A percentile compares a stretch with the other conserved stretches of the same genome.
Conservation (phyloP, 2,329 filamentous ascomycete species). For the Penicillium sp. region DNA sequence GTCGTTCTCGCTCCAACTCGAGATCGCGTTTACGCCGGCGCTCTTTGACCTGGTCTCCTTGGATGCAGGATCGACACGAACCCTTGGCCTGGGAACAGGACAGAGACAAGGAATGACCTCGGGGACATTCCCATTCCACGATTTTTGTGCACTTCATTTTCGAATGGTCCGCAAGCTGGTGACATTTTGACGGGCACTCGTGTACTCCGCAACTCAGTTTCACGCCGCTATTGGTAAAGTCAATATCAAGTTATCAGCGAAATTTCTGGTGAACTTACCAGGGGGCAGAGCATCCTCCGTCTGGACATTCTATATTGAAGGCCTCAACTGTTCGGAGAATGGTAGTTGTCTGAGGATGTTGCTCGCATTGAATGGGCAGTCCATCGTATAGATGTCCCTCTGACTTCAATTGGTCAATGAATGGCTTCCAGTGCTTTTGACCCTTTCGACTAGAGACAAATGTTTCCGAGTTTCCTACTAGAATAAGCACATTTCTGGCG, state of each 20-base stretch:
- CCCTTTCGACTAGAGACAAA: slow-evolving; percentile 62
- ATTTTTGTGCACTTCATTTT: slow-evolving; percentile 49
- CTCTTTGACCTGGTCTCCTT: slow-evolving; percentile 47
- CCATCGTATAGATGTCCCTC: slow-evolving; percentile 58
- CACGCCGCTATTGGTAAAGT: slow-evolving; percentile 35
- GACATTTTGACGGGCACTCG: slow-evolving; percentile 59
- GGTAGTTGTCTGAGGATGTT: slow-evolving; percentile 53
- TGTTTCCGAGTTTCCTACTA: slow-evolving; percentile 68
- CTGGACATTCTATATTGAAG: slow-evolving; percentile 62
- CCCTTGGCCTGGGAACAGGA: slow-evolving; percentile 45
- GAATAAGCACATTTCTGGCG: slow-evolving; percentile 63
- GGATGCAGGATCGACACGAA: slow-evolving; percentile 53
- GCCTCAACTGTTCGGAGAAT: slow-evolving; percentile 53
- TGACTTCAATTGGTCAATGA: slow-evolving; percentile 57
- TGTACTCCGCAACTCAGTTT: slow-evolving; percentile 59
- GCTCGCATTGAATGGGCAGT: slow-evolving; percentile 59
- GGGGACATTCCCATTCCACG: slow-evolving; percentile 50
- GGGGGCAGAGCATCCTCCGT: slow-evolving; percentile 64
- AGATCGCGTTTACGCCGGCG: slow-evolving; percentile 52
- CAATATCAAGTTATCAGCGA: not conserved
- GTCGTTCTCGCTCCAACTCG: slow-evolving; percentile 40
- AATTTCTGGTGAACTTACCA: slow-evolving; percentile 49
- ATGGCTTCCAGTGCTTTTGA: slow-evolving; percentile 54
- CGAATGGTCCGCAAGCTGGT: slow-evolving; percentile 60
- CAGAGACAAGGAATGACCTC: slow-evolving; percentile 51